Conservation (phyloP, 2,329 filamentous ascomycete species). For the Orbilia ellipsospora region DNA sequence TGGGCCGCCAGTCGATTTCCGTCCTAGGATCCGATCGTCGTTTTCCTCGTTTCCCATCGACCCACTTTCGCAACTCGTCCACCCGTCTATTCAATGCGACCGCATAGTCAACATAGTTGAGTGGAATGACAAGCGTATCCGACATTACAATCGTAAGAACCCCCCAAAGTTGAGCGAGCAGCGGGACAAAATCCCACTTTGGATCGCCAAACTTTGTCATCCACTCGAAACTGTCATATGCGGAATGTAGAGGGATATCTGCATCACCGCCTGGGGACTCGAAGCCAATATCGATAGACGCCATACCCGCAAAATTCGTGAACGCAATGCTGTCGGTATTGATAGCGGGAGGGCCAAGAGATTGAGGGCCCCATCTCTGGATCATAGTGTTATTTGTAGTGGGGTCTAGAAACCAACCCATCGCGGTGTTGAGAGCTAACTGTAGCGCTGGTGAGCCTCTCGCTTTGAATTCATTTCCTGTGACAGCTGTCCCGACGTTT, state of each 20-base stretch:
- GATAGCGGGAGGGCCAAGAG: slow-evolving; percentile 68
- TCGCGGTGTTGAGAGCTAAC: slow-evolving; percentile 75
- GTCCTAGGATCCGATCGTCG: slow-evolving; percentile 57
- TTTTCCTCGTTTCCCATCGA: slow-evolving; percentile 66
- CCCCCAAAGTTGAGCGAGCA: slow-evolving; percentile 75
- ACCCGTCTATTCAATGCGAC: slow-evolving; percentile 75
- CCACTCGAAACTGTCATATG: slow-evolving; percentile 90
- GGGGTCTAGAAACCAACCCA: slow-evolving; percentile 80
- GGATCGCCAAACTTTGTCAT: slow-evolving; percentile 84
- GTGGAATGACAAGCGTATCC: slow-evolving; percentile 72
- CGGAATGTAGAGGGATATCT: slow-evolving; percentile 78
- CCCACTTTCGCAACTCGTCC: slow-evolving; percentile 74
- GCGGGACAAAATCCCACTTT: slow-evolving; percentile 81
- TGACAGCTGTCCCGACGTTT: slow-evolving; percentile 86
- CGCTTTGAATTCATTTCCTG: slow-evolving; percentile 78
- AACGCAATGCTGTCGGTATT: slow-evolving; percentile 71
- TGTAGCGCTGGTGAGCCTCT: slow-evolving; percentile 83
- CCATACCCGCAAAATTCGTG: slow-evolving; percentile 90
- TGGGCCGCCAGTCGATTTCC: slow-evolving; percentile 68
- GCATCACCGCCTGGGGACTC: slow-evolving; percentile 65
- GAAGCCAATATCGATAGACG: slow-evolving; percentile 87
- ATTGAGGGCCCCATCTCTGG: slow-evolving; percentile 75
- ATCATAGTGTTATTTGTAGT: slow-evolving; percentile 76
- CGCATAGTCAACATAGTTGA: slow-evolving; percentile 70
- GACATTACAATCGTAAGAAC: slow-evolving; percentile 72